Conservation (phyloP, 148 eudicot species). For the Fagopyrum homotropicum region DNA sequence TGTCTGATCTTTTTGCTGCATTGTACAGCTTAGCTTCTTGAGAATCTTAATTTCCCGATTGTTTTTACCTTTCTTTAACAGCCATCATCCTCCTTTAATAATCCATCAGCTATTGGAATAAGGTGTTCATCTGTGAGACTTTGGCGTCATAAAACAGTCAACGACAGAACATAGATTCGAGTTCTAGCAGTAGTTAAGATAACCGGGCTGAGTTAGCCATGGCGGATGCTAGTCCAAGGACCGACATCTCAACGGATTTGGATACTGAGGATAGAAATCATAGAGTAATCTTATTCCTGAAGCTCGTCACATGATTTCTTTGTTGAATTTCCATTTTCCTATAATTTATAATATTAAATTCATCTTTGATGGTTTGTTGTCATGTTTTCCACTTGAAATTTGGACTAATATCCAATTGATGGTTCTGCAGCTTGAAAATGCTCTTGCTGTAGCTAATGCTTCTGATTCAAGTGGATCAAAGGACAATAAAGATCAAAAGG, state of each 20-base stretch:
- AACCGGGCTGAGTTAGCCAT: constrained; percentile 20
- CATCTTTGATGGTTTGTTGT: not conserved
- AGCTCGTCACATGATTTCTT: not conserved
- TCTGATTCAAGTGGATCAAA: constrained; percentile 60
- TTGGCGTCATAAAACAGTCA: constrained; percentile 4
- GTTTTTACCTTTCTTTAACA: not conserved
- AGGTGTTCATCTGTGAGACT: not conserved
- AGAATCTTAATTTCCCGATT: not conserved
- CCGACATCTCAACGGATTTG: constrained; percentile 47
- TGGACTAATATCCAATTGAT: constrained; percentile 9
- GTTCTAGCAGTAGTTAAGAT: not conserved
- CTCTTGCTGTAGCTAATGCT: constrained; percentile 19
- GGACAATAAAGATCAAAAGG: constrained; percentile 51
- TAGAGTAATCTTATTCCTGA: constrained; percentile 26
- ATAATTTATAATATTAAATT: not conserved
- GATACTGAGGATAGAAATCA: constrained; percentile 44
- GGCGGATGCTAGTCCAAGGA: constrained; percentile 47
- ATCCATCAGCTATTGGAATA: not conserved
- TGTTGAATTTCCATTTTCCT: not conserved
- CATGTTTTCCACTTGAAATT: not conserved
- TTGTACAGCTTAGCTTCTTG: not conserved
- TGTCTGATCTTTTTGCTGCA: not conserved
- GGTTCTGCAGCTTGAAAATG: constrained; percentile 32
- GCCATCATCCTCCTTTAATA: not conserved
- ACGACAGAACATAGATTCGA: constrained; percentile 10